Conservation (phyloP, 768 basidiomycete genomes). For the Hydnomerulius pinastri region DNA sequence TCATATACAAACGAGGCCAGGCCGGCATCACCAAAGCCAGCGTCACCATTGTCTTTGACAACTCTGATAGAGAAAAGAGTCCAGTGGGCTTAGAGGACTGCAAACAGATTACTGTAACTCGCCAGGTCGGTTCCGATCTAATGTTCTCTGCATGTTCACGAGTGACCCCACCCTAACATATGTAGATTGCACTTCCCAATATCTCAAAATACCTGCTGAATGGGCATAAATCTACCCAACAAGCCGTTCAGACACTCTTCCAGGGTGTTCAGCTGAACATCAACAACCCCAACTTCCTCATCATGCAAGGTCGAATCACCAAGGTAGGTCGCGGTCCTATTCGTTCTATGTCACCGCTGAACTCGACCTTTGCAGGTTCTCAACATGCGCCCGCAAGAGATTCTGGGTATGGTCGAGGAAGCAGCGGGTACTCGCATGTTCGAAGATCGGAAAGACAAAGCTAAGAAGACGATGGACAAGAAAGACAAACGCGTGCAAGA, state of each 20-base stretch:
- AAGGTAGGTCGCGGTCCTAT: slow-evolving; percentile 55
- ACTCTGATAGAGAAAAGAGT: slow-evolving; percentile 83
- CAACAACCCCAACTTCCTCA: slow-evolving; percentile 99
- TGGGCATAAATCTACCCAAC: slow-evolving; percentile 90
- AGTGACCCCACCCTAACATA: background rate
- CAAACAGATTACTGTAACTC: slow-evolving; percentile 93
- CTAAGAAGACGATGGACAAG: slow-evolving; percentile 92
- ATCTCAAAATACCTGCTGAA: slow-evolving; percentile 94
- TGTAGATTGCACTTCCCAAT: slow-evolving; percentile 88
- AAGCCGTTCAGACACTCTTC: slow-evolving; percentile 85
- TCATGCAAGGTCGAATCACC: slow-evolving; percentile 99
- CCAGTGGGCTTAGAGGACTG: slow-evolving; percentile 80
- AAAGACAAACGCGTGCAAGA: slow-evolving; percentile 96
- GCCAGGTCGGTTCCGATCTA: slow-evolving; percentile 63
- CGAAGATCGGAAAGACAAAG: slow-evolving; percentile 97
- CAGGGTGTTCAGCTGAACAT: slow-evolving; percentile 98
- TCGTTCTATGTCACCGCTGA: background rate
- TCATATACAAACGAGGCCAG: slow-evolving; percentile 99
- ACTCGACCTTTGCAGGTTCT: slow-evolving; percentile 55
- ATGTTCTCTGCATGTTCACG: background rate
- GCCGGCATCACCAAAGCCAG: slow-evolving; percentile 96
- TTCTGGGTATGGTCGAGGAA: slow-evolving; percentile 98
- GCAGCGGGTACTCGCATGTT: slow-evolving; percentile 99
- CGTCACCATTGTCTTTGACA: slow-evolving; percentile 98
- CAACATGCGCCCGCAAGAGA: slow-evolving; percentile 98